Evolutionary conservation across 2,329 filamentous ascomycete genomes (phyloP), one percentile per base, ranked within the genome.

Genomic region (Lecanicillium sp.): DNA sequence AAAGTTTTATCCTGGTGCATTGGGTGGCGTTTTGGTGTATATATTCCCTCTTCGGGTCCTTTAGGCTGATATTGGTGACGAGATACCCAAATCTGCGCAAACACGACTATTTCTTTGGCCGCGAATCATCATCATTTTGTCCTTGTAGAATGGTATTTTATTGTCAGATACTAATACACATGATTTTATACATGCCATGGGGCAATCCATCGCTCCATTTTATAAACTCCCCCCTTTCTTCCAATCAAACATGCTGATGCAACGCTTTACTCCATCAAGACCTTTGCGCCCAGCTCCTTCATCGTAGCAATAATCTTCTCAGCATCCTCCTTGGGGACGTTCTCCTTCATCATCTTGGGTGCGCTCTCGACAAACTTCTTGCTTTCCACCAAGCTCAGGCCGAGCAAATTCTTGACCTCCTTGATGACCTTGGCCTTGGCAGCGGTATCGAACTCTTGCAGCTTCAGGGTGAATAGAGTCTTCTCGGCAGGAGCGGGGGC

Each of bases 321-420:
- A 7, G 87, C 88, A 64, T 99, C 94, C 58, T 99, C 92, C 78
- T 98, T 99, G 48, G 90, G 85, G 51, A 98, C 88, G 37, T 85
- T 89, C 70, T 99, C 92, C 81, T 96, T 96, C 86, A 99, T 85
- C 64, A 86, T 71, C 83, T 99, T 99, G 48, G 92, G 92, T 51
- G 85, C 89, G 59, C 85, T 87, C 75, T 99, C 92, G 50, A 98
- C 92, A 57, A 99, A 99, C 74, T 99, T 99, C 83, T 99, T 99
- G 70, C 86, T 94, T 67, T 99, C 92, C 52, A 99, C 94, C 70
- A 99, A 75, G 62, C 85, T 94, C 59, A 98, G 68, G 31, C 92
- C 92, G 44, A 99, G 72, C 78, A 98, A 75, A 57, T 79, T 81
- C 80, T 99, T 99, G 71, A 99, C 77, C 73, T 99, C 92, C 78